Conservation (phyloP, 2,329 filamentous ascomycete genomes). For the Metarhizium album region DNA sequence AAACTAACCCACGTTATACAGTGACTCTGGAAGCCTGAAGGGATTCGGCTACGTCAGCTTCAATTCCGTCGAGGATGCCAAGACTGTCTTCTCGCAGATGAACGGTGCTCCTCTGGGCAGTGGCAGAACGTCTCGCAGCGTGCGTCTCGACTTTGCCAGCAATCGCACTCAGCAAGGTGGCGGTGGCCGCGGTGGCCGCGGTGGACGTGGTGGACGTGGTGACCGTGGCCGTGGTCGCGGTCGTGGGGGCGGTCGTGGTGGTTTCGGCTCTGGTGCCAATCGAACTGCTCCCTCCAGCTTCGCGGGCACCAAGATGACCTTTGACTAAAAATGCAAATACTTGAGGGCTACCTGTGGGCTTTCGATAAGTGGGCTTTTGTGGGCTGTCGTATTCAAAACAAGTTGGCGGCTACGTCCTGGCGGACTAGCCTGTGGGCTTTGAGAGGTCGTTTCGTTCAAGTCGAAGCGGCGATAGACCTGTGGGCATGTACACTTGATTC, state of each 20-base stretch:
- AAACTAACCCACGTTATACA: conserved; percentile 16
- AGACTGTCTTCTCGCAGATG: conserved; percentile 57
- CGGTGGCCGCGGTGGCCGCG: conserved; percentile 38
- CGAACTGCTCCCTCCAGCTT: conserved; percentile 24
- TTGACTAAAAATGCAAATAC: conserved; percentile 33
- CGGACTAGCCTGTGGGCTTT: conserved; percentile 38
- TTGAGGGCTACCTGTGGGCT: conserved; percentile 34
- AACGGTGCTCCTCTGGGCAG: conserved; percentile 53
- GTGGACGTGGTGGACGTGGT: conserved; percentile 40
- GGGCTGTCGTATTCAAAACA: conserved; percentile 45
- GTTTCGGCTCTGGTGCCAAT: conserved; percentile 41
- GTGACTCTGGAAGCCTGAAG: conserved; percentile 75
- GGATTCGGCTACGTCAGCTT: conserved; percentile 90
- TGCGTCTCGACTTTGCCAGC: conserved; percentile 75
- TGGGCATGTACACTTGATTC: conserved; percentile 33
- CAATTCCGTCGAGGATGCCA: conserved; percentile 71
- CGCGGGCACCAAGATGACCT: conserved; percentile 70
- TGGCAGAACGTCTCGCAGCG: conserved; percentile 59
- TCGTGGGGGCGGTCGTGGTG: conserved; percentile 39
- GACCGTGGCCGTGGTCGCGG: conserved; percentile 36
- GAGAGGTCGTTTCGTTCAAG: conserved; percentile 37
- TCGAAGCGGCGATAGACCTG: conserved; percentile 41
- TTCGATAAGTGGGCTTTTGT: conserved; percentile 34
- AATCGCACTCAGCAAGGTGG: conserved; percentile 53
- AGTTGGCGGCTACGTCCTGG: conserved; percentile 20